Evolutionary conservation across 1,139 yeast genomes (phyloP), one percentile per base, ranked within the genome.

Genomic region (Suhomyces atakaporum): DNA sequence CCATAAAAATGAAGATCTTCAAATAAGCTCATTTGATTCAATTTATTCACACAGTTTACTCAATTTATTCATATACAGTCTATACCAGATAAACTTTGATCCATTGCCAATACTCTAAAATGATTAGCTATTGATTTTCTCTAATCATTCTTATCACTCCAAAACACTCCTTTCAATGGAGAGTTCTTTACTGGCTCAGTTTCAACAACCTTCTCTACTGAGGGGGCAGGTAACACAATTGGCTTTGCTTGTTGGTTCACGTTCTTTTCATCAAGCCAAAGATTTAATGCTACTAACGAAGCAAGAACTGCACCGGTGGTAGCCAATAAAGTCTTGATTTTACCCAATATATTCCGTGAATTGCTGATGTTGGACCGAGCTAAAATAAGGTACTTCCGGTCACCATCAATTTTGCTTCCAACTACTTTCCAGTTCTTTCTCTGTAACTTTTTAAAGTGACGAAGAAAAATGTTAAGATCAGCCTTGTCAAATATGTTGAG

Each of bases 371-470:
- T 42, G 16, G 44, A 38, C 30, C 72, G 54, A 35, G 58, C 58
- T 45, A 71, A 67, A 3, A 69, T 60, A 39, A 69, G 46, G 39
- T 62, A 54, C 39, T 56, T 61, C 11, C 55, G 46, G 6, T 55
- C 53, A 16, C 58, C 70, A 11, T 45, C 50, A 14, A 47, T 31
- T 22, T 41, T 38, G 29, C 69, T 64, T 2, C 80, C 82, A 30
- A 72, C 60, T 29, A 77, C 51, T 34, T 55, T 59, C 79, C 79
- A 78, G 3, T 68, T 65, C 26, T 58, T 48, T 16, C 53, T 54
- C 37, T 72, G 70, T 16, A 75, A 54, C 39, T 53, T 58, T 31
- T 60, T 58, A 50, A 44, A 60, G 53, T 29, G 44, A 31, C 39
- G 63, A 60, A 30, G 67, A 54, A 50, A 62, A 42, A 37, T 43